Conservation (phyloP, 768 basidiomycete species). For the Gloeostereum incarnatum region DNA sequence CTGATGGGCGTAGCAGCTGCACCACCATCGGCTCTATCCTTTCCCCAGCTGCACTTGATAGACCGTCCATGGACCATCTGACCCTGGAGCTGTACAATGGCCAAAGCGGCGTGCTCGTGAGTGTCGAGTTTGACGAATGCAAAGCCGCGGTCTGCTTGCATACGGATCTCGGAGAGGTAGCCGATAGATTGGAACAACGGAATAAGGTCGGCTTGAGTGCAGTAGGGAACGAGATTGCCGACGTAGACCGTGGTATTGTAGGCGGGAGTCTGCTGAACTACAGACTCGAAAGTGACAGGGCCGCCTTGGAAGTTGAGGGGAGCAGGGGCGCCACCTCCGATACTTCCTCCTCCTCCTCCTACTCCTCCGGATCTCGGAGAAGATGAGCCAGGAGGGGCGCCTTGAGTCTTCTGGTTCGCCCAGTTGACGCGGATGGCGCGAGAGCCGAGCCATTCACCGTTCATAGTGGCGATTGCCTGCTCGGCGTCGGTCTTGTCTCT, state of each 20-base stretch:
- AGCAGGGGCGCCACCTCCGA: conserved; percentile 61
- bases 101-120: conserved; percentile 97
- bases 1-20: conserved; percentile 51
- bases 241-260: conserved; percentile 98
- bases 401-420: conserved; percentile 99
- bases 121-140: conserved; percentile 99
- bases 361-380: conserved; percentile 34
- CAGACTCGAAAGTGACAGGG: conserved; percentile 86
- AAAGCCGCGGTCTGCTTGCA: conserved; percentile 98
- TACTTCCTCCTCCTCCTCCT: too few relatives aligned
- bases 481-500: conserved; percentile 98
- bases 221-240: conserved; percentile 96
- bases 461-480: conserved; percentile 99
- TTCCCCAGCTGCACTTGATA: conserved; percentile 99
- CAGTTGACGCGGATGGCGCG: conserved; percentile 99
- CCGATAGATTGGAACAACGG: conserved; percentile 98
- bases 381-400: conserved; percentile 28
- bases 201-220: conserved; percentile 94
- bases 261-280: conserved; percentile 86
- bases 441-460: conserved; percentile 98
- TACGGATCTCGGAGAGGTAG: conserved; percentile 96
- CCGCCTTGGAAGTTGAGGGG: conserved; percentile 89
- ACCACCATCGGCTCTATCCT: conserved; percentile 79
- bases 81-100: conserved; percentile 94
- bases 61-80: conserved; percentile 96